Conservation (phyloP, 345 rosid genomes). For the Citrus maxima region DNA sequence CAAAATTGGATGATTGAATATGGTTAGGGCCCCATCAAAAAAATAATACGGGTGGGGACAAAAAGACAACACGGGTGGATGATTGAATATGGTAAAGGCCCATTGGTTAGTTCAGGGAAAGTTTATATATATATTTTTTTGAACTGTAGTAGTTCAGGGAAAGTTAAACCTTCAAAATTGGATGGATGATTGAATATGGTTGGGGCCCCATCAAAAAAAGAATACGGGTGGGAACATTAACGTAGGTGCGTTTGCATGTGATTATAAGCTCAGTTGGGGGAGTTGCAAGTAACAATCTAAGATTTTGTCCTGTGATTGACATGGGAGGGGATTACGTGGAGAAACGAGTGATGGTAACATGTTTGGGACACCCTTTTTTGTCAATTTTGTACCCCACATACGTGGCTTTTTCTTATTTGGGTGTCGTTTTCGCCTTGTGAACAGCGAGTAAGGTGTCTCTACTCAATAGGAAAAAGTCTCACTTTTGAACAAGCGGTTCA, state of each 20-base stretch:
- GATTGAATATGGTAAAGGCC: too few relatives aligned
- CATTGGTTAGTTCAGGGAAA: too few relatives aligned
- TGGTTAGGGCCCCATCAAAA: too few relatives aligned
- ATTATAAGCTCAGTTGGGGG: neutral
- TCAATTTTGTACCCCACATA: neutral
- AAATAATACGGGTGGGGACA: too few relatives aligned
- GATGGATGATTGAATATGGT: too few relatives aligned
- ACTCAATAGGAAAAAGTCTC: neutral
- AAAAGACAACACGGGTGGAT: too few relatives aligned
- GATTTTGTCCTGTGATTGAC: neutral
- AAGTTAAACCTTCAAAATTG: too few relatives aligned
- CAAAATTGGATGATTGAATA: too few relatives aligned
- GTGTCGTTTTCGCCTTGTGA: neutral
- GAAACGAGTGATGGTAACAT: neutral
- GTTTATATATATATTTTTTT: too few relatives aligned
- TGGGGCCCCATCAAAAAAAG: too few relatives aligned
- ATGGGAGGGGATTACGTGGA: neutral
- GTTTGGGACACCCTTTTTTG: neutral
- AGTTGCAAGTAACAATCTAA: neutral
- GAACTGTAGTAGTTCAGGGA: too few relatives aligned
- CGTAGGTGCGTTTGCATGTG: neutral
- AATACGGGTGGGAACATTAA: too few relatives aligned
- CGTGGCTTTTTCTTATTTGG: neutral
- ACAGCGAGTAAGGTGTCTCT: neutral
- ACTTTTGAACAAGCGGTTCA: neutral